Evolutionary conservation across 306 rosid genomes (phyloP), one percentile per base, ranked within the genome.

Genomic region (Pyrus pyrifolia): DNA sequence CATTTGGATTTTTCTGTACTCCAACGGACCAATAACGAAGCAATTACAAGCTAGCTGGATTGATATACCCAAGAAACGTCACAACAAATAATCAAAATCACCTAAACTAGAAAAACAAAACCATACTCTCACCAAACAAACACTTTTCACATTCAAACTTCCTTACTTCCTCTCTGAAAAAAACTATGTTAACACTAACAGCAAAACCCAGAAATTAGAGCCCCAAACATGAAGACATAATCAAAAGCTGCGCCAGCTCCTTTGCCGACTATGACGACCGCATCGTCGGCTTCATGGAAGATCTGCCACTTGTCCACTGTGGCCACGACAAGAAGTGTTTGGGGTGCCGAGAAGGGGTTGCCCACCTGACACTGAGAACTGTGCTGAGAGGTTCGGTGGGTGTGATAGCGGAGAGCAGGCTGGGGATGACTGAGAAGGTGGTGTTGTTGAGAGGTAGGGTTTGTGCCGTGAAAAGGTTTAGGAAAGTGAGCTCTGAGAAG

Each of bases 391-490:
- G 71, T 46, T 80, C 83, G 64, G 76, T 80, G 60, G 83, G 79
- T 46, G 83, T 80, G 60, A 46, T 80, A 4, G 67, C 79, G 22
- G 83, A 74, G 17, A 80, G 79, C 66, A 52, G 58, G 70, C 25
- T 74, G 70, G 83, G 71, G 19, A 80, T 80, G 74, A 74, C 79
- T 4, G 79, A 74, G 79, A 80, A 80, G 59, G 83, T 80, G 71
- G 79, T 80, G 66, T 11, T 80, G 17, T 60, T 33, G 57, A 76
- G 62, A 3, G 79, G 83, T 8, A 74, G 57, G 60, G 67, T 80
- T 18, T 74, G 79, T 33, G 83, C 73, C 2, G 73, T 80, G 59
- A 74, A 80, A 65, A 67, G 83, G 79, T 80, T 80, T 46, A 60
- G 83, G 75, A 70, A 80, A 5, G 66, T 74, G 8, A 59, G 65